A percentile compares a stretch with the other conserved stretches of the same genome.
phyloP scores from a whole-genome alignment of 1,284 basidiomycete species.

The Exobasidium rhododendri region DNA sequence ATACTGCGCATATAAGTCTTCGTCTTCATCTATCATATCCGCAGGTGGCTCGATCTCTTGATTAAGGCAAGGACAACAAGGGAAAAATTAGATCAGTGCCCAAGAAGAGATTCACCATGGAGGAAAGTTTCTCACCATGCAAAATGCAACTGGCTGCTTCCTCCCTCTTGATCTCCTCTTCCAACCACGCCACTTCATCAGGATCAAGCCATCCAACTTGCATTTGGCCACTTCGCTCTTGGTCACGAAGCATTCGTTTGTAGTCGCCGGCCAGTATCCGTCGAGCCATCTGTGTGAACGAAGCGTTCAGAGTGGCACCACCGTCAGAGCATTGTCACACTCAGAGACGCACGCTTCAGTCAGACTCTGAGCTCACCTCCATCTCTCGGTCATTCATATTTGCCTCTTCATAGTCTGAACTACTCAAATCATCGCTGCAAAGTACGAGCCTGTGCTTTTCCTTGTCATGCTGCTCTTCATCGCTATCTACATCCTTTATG shows the following conservation, averaged over 20 bases:
- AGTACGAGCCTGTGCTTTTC: background rate
- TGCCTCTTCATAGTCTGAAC: slow-evolving; percentile 7
- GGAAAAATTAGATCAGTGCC: background rate
- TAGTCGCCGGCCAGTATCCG: slow-evolving; percentile 23
- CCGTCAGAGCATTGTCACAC: too few relatives aligned
- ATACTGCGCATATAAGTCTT: slow-evolving; percentile 8
- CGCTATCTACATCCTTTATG: background rate
- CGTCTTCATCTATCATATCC: slow-evolving; percentile 17
- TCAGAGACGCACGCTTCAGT: too few relatives aligned
- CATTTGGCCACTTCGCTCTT: slow-evolving; percentile 9
- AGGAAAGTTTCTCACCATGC: background rate
- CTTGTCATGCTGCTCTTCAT: background rate
- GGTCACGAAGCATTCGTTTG: slow-evolving; percentile 5
- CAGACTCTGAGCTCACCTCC: slow-evolving; percentile 15
- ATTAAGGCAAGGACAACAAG: background rate
- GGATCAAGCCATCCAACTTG: slow-evolving; percentile 18
- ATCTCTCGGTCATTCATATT: slow-evolving; percentile 1
- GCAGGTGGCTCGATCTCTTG: slow-evolving; percentile 12
- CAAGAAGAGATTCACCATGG: background rate
- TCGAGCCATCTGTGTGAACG: slow-evolving; percentile 14
- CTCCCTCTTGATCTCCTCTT: slow-evolving; percentile 21
- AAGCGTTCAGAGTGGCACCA: background rate
- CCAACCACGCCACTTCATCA: slow-evolving; percentile 22
- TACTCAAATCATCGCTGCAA: slow-evolving; percentile 5
- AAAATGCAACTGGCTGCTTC: too few relatives aligned